Base-by-base conservation (phyloP, 352 stramenopile genomes). In the Phytophthora pistaciae region DNA sequence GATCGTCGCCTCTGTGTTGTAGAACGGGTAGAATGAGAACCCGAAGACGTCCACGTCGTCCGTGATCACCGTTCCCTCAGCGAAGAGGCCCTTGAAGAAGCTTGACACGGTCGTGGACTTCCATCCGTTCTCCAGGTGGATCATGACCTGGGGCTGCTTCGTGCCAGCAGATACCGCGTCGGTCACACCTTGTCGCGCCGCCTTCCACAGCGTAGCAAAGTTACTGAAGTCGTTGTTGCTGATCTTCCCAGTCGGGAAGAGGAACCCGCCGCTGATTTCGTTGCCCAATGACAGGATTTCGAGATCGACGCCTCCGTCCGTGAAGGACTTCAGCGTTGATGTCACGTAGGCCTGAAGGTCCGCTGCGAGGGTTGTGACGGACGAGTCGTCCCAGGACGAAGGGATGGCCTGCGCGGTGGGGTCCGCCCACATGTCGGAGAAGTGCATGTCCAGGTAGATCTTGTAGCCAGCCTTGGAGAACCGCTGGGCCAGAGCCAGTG, bases 21-120 rank as follows among this genome's bases (percentile, higher is more conserved):
- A 80, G 61, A 66, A n/a, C 46, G 71, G 75, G 60, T 79, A 82
- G 64, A 82, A 82, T 14, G 71, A 79, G 36, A 82, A 74, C 11
- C 75, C 75, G 25, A 82, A 67, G 13, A 60, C 38, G 27, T 79
- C 74, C 14, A 82, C 66, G 33, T 82, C 74, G 56, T 69, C 48
- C 7, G 65, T 70, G 2, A 50, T 66, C 29, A 80, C 69, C 0
- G 64, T 72, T 13, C 73, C 73, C 9, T 74, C 72, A 10, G 66
- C 65, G 18, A 80, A 80, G 18, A 80, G 60, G 0, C 64, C 48
- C 31, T 80, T 56, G 57, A 80, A 77, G 27, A 77, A 80, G 64
- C 68, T 77, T 53, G 54, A 64, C 29, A 80, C 27, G 27, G 65
- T 75, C 48, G 72, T 70, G 6, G 68, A 57, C 61, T 78, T 69